Conservation (phyloP, 129 eudicot genomes). For the Solidago caesia region DNA sequence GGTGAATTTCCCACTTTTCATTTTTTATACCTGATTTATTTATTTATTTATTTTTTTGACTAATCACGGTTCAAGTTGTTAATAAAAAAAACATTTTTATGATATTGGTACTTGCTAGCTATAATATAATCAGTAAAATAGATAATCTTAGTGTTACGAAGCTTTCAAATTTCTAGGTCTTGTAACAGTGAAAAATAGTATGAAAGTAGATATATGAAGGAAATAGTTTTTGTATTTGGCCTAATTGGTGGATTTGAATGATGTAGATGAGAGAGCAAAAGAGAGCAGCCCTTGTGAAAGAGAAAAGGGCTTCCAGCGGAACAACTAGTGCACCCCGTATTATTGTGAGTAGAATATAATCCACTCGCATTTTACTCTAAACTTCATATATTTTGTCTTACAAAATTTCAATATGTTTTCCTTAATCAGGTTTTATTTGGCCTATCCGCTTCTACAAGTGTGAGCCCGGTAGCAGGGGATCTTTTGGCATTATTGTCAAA, state of each 20-base stretch:
- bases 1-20: constrained; percentile 37
- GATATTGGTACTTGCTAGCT: background rate
- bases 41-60: background rate
- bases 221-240: background rate
- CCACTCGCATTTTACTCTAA: background rate
- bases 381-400: background rate
- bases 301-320: constrained; percentile 66
- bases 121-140: background rate
- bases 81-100: background rate
- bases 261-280: constrained; percentile 83
- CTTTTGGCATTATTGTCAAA: constrained; percentile 49
- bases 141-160: background rate
- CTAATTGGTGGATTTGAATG: constrained; percentile 6
- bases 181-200: background rate
- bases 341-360: constrained; percentile 58
- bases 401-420: background rate
- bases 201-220: background rate
- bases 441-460: constrained; percentile 62
- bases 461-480: constrained; percentile 58
- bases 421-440: constrained; percentile 74
- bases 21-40: background rate
- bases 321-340: constrained; percentile 84
- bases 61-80: background rate
- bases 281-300: constrained; percentile 66
- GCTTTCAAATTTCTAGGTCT: background rate